Base-by-base conservation (phyloP, 2,329 filamentous ascomycete genomes). In the Lizonia empirigonia region DNA sequence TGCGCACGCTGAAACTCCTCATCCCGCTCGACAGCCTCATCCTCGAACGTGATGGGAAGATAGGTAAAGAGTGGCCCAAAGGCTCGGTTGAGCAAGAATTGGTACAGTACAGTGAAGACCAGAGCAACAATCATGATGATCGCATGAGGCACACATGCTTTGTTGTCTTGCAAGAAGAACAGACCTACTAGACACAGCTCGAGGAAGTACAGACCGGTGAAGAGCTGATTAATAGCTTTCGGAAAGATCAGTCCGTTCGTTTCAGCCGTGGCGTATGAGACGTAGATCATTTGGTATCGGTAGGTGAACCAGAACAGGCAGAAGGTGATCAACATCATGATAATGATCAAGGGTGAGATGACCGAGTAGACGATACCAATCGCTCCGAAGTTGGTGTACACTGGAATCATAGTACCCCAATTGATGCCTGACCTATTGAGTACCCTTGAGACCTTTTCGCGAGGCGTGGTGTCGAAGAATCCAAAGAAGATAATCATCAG, bases 231-330 rank as follows among this genome's bases (percentile, higher is more conserved):
- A 75, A 97, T 89, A 1, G 94, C 94, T 27, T 87, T 84, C 0
- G 94, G 94, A 65, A 96, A 99, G 42, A 97, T 78, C 1, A 97
- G 82, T 34, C 94, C 94, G 32, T 94, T 94, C 0, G 93, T 99
- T 73, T 99, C 94, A 53, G 88, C 85, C 59, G 87, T 85, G 72
- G 96, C 95, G 44, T 91, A 89, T 20, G 86, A 95, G 53, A 99
- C 92, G 65, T 97, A 99, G 16, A 99, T 82, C 77, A 96, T 95
- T 61, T 93, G 93, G 75, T 97, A 97, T n/a, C 93, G 85, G 71
- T 97, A 91, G 1, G 94, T 93, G 35, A 97, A 80, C 92, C 92
- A 99, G 58, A 97, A 87, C 0, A 99, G 79, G 37, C 84, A 82
- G 71, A 97, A 97, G 0, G 93, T 97, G 70, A 97, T 85, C 64